A percentile compares a stretch with the other conserved stretches of the same genome.
Evolutionary conservation across 768 basidiomycete species (phyloP).

Genomic region (Kwoniella pini): DNA sequence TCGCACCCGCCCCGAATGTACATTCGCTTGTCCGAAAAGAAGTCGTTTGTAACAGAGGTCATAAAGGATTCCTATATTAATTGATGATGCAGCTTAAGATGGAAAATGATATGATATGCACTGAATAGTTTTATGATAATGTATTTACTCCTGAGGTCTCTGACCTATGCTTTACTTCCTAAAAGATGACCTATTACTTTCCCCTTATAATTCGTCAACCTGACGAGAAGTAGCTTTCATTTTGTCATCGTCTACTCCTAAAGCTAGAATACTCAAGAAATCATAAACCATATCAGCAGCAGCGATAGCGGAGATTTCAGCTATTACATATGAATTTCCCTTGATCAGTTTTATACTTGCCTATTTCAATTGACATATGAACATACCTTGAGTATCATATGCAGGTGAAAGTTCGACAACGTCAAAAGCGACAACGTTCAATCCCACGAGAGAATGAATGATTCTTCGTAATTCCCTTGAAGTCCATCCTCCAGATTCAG

Average conservation of each 20-base stretch:
- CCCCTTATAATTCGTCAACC: constrained; percentile 15
- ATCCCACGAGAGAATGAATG: constrained; percentile 42
- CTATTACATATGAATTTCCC: neutral
- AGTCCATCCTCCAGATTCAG: constrained; percentile 48
- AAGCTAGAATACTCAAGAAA: constrained; percentile 40
- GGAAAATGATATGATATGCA: no score
- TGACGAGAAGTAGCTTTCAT: neutral
- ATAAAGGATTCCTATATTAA: no score
- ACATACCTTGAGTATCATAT: constrained; percentile 47
- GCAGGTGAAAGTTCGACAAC: constrained; percentile 48
- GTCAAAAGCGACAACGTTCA: constrained; percentile 50
- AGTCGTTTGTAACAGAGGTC: no score
- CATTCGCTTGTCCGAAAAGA: no score
- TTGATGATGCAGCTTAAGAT: no score
- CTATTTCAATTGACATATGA: no score
- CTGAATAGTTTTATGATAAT: no score
- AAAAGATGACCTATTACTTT: neutral
- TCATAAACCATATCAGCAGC: constrained; percentile 47
- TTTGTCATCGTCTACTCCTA: constrained; percentile 23
- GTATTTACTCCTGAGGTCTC: no score
- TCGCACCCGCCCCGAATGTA: no score
- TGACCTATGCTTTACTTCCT: no score
- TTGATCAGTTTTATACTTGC: neutral
- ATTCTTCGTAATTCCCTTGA: constrained; percentile 46
- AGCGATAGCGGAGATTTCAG: constrained; percentile 43